Evolutionary conservation across 169 alveolate genomes (phyloP), one percentile per base, ranked within the genome.

Genomic region (Plasmodium knowlesi): DNA sequence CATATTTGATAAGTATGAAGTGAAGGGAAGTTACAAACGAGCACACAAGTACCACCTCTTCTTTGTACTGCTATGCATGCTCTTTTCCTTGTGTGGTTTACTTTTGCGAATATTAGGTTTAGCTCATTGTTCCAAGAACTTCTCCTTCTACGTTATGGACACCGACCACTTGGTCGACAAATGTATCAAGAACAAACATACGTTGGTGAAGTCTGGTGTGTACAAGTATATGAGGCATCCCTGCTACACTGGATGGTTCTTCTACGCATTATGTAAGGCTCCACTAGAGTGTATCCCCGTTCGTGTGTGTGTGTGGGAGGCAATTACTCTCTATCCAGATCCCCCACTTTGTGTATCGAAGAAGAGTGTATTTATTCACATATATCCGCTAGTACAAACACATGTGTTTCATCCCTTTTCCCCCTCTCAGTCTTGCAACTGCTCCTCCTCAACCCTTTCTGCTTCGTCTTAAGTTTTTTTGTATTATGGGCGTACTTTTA

Each of bases 231-330:
- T 88, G 94, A 53, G 94, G 12, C 94, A 88, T 39, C 94, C 94
- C 28, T 88, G 85, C 50, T 88, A 88, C 50, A 88, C 94, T 54
- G 94, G 94, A 10, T 88, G 94, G 94, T 88, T 88, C 53, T 88
- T 78, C 71, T 88, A 88, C 54, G 32, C 89, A 5, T 22, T 88
- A 50, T 88, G 94, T 88, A 88, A 88, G 88, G 10, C 32, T 34
- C 34, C 16, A 81, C 32, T 41, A 28, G 34, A 12, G 25, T 43
- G 28, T 2, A 39, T n/a, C 12, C 19, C 1, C 54, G 1, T 10
- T n/a, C 57, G 57, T 46, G 0, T 0, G 19, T 12, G 5, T 12
- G 57, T 22, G 41, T 57, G 41, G 3, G 54, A 43, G 54, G 54
- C 54, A n/a, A n/a, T n/a, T n/a, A n/a, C n/a, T n/a, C n/a, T 34